A percentile compares a stretch with the other conserved stretches of the same genome.
Conservation (phyloP, 2,329 filamentous ascomycete genomes). For the Ambrosiella cleistominuta region DNA sequence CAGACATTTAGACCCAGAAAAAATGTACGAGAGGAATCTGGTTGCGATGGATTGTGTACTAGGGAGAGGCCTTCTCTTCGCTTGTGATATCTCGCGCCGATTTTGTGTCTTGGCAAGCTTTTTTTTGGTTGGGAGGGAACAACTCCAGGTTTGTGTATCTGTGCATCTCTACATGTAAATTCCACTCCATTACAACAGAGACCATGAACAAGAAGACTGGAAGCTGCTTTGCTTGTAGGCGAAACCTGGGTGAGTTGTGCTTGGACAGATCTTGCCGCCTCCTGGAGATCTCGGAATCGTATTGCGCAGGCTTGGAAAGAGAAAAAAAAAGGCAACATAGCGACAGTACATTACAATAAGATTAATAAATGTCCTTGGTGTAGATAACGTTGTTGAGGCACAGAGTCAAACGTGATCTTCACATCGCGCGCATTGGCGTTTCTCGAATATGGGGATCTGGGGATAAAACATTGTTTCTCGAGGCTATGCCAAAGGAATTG, state of each 20-base stretch:
- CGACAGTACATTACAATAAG: background rate
- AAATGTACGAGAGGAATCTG: too few species aligned
- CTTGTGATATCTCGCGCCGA: too few species aligned
- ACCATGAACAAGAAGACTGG: background rate
- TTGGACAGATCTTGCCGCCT: background rate
- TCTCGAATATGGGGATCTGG: background rate
- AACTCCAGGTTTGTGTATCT: too few species aligned
- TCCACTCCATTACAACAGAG: background rate
- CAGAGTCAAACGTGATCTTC: background rate
- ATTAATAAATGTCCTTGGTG: background rate
- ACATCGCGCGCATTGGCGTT: background rate
- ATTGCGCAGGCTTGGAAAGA: background rate
- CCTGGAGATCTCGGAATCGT: background rate
- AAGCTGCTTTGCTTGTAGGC: background rate
- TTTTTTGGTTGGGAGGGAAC: too few species aligned
- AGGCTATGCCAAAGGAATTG: background rate
- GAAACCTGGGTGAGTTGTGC: background rate
- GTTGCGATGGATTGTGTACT: too few species aligned
- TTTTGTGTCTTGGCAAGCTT: too few species aligned
- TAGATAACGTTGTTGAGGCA: background rate
- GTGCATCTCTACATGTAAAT: too few species aligned
- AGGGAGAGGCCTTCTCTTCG: too few species aligned
- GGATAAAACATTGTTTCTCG: background rate
- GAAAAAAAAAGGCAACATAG: background rate
- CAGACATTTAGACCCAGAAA: too few species aligned